phyloP scores from a whole-genome alignment of 2,329 filamentous ascomycete species.

The Arthrocladium fulminans region DNA sequence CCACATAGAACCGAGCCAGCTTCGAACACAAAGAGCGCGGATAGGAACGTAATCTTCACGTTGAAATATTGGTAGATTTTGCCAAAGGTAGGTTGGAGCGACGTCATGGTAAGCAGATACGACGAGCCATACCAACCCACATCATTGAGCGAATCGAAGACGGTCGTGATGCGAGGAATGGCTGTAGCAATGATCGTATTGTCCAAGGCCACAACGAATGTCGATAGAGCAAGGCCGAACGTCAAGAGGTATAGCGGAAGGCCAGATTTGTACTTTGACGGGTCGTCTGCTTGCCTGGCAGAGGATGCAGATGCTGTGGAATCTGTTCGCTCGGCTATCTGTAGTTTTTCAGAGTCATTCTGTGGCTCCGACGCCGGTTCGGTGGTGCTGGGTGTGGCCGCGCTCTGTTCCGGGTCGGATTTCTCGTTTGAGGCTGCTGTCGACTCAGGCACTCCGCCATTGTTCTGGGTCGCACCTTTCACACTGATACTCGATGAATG shows the following conservation, averaged over 20 bases:
- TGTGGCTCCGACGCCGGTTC: neutral
- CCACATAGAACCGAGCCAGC: constrained; percentile 24
- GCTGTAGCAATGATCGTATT: constrained; percentile 26
- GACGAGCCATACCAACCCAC: constrained; percentile 25
- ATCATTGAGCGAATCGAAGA: constrained; percentile 24
- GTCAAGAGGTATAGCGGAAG: constrained; percentile 19
- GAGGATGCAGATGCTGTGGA: constrained; percentile 13
- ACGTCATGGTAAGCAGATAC: constrained; percentile 23
- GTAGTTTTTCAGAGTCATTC: constrained; percentile 6
- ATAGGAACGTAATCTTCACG: constrained; percentile 23
- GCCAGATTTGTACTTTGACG: constrained; percentile 21
- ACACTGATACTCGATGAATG: neutral
- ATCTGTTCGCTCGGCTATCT: constrained; percentile 6
- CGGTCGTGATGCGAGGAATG: constrained; percentile 24
- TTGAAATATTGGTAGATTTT: constrained; percentile 25
- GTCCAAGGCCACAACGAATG: constrained; percentile 25
- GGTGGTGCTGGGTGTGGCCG: neutral
- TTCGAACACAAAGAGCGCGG: constrained; percentile 22
- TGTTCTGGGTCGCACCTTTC: neutral
- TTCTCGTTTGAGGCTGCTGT: constrained; percentile 1
- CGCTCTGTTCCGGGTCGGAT: constrained; percentile 8
- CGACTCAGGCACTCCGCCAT: neutral
- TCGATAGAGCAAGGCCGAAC: constrained; percentile 23
- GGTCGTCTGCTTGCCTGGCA: constrained; percentile 18
- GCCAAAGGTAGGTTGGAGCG: constrained; percentile 24